Evolutionary conservation across 2,329 filamentous ascomycete species (phyloP).

Genomic region (Chrysoporthe deuterocubensis): DNA sequence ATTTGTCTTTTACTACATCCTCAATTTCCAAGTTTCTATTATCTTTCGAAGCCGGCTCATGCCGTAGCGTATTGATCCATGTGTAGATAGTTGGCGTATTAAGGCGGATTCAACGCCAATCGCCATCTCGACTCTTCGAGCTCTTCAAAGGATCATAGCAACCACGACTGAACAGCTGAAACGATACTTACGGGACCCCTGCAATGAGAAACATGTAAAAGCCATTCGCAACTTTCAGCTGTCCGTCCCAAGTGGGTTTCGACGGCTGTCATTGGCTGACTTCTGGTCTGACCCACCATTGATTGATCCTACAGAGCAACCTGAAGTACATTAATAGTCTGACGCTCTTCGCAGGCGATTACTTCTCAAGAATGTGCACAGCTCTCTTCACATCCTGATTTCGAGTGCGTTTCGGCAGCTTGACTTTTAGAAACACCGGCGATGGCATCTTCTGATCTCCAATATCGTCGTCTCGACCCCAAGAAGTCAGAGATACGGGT

Average conservation of each 20-base stretch:
- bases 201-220: no score
- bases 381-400: background rate
- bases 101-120: background rate
- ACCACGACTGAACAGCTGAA: background rate
- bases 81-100: background rate
- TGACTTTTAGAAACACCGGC: no score
- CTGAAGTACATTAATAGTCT: background rate
- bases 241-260: background rate
- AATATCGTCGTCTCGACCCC: conserved; percentile 1
- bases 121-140: background rate
- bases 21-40: background rate
- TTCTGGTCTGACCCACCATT: background rate
- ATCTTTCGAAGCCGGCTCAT: no score
- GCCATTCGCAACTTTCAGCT: background rate
- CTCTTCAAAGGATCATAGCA: background rate
- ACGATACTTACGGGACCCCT: background rate
- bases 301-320: background rate
- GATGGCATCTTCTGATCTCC: background rate
- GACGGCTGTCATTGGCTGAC: background rate
- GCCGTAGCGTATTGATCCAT: background rate
- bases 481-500: conserved; percentile 3
- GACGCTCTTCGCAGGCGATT: background rate
- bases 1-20: background rate
- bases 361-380: background rate
- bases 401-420: no score